Evolutionary conservation across 129 eudicot genomes (phyloP), one percentile per base, ranked within the genome.

Genomic region (Heracleum sosnowskyi): DNA sequence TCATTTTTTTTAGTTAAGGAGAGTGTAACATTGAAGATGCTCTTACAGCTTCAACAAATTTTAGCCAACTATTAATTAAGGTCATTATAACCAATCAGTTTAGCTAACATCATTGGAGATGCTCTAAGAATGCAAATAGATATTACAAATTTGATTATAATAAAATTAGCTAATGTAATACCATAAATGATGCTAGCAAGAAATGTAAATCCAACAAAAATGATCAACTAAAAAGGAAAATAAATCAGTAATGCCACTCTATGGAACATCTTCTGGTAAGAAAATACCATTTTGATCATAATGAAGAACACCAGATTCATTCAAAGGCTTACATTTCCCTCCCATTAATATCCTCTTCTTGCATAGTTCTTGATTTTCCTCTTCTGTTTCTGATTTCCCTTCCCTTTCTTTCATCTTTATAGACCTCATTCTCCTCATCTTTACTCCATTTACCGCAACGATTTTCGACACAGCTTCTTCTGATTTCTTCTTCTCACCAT

Each of bases 331-430:
- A 55, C 89, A 88, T 74, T 78, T 88, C 40, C 49, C 81, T 53
- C 90, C 90, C 90, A 86, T 86, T 26, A 88, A 55, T 62, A 86
- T 88, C 85, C 85, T 84, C 88, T 74, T 88, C 86, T 86, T 86
- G 53, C 92, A 88, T n/a, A 88, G 69, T 44, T 84, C 84, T 40
- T 82, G 76, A 13, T 62, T 63, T 41, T 8, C 46, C 34, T 66
- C 40, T 74, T 64, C 16, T 1, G 45, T 49, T 81, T 60, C 73
- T 40, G n/a, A 37, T 36, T 70, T 53, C 46, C 76, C 44, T 78
- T 79, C 83, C 62, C 76, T 1, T 73, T 71, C 34, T 15, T 71
- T 73, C 74, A 62, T 83, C 60, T 66, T 31, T 60, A 76, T 57
- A 3, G 49, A 64, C 63, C 80, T 81, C 76, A 55, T 66, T 66